Evolutionary conservation across 2,329 filamentous ascomycete genomes (phyloP), one percentile per base, ranked within the genome.

Genomic region (Colletotrichum liriopes): DNA sequence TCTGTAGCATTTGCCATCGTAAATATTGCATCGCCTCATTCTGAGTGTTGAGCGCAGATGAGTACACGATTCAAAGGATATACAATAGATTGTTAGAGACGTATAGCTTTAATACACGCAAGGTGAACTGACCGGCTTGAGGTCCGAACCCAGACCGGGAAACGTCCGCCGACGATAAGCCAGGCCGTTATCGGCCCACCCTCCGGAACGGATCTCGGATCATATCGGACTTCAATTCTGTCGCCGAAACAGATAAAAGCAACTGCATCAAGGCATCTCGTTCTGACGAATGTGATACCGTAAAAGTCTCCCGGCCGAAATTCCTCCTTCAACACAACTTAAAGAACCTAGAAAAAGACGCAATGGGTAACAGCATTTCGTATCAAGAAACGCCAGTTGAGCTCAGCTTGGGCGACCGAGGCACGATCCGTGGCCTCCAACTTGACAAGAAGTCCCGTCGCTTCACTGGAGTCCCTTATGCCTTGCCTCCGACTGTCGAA

Each of bases 401-500:
- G 16, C 63, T 81, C 16, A 71, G 75, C 32, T 71, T 81, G 3
- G 79, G 77, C 7, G 54, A 37, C 11, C 77, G 76, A 54, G 81
- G 81, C 14, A 71, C 64, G 2, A 78, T 83, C 51, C 77, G 74
- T 52, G 81, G 81, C n/a, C 64, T 82, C 6, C 80, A 83, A 49
- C 78, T 77, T 61, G 80, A 82, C 67, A 59, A 77, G 12, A 83
- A 82, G 72, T 75, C 81, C 2, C 77, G 79, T 26, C 77, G 81
- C 39, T 84, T 80, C 41, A 75, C 77, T 0, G 80, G 77, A 5
- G 77, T 85, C 43, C 82, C 83, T 0, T 86, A 84, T 63, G 83
- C 83, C 1, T 77, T 81, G 16, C 80, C 83, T 0, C 84, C 84
- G 0, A 79, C 78, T 1, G 81, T 81, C 14, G 64, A 79, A 6